Percentiles rank a stretch among this genome's conserved stretches.
Evolutionary conservation across 441 rosid species (phyloP).

Genomic region (Populus hybrid): DNA sequence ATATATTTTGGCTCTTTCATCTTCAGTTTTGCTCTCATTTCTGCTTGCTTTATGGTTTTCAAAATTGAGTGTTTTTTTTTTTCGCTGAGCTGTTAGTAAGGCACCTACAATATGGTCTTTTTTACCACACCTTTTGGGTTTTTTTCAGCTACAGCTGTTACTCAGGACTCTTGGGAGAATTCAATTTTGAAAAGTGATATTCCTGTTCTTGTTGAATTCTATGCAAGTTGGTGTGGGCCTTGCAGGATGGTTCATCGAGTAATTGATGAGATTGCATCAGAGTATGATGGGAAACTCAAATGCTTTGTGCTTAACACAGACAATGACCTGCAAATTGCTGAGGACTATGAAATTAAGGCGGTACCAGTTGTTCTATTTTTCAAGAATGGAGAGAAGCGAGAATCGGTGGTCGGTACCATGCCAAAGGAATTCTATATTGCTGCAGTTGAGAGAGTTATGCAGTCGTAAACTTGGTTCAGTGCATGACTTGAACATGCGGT

Average conservation of each 20-base stretch:
- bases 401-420: constrained; percentile 88
- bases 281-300: constrained; percentile 65
- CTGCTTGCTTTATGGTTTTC: constrained; percentile 2
- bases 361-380: constrained; percentile 84
- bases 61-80: neutral
- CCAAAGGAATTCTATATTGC: constrained; percentile 87
- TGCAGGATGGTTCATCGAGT: constrained; percentile 88
- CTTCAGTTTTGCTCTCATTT: neutral
- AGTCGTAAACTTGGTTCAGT: constrained; percentile 30
- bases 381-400: constrained; percentile 78
- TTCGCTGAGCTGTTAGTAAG: neutral
- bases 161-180: constrained; percentile 61
- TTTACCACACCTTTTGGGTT: constrained; percentile 12
- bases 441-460: constrained; percentile 84
- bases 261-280: constrained; percentile 77
- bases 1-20: neutral
- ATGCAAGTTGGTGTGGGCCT: constrained; percentile 96
- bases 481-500: constrained; percentile 1
- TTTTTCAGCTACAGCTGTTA: constrained; percentile 51
- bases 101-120: neutral
- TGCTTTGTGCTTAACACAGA: constrained; percentile 77
- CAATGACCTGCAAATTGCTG: constrained; percentile 56
- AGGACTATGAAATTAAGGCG: constrained; percentile 74
- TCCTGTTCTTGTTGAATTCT: constrained; percentile 87
- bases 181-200: constrained; percentile 53